Conservation (phyloP, 2,329 filamentous ascomycete genomes). For the Cryphonectria radicalis region DNA sequence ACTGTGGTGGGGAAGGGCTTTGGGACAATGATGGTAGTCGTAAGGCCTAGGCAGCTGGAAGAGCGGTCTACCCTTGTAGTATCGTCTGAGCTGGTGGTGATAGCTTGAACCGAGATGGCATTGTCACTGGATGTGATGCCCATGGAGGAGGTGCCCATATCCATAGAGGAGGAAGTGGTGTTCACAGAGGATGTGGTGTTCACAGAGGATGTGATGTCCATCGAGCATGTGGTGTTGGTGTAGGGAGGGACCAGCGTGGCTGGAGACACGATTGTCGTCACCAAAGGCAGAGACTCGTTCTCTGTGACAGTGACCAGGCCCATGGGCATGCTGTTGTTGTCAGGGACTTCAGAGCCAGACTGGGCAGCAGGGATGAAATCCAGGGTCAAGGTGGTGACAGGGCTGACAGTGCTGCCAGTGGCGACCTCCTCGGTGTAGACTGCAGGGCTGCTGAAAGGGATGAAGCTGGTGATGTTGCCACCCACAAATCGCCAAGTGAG, state of each 20-base stretch:
- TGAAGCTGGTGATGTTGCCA: neutral
- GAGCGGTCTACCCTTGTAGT: neutral
- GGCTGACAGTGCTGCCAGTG: neutral
- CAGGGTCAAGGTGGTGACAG: neutral
- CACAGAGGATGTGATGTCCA: neutral
- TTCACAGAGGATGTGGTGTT: neutral
- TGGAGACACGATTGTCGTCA: neutral
- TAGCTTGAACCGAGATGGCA: neutral
- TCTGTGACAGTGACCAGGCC: neutral
- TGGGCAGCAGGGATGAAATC: neutral
- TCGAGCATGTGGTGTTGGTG: neutral
- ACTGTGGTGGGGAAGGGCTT: neutral
- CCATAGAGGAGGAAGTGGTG: neutral
- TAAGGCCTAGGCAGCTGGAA: neutral
- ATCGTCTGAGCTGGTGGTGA: neutral
- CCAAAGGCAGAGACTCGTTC: neutral
- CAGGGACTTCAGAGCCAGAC: neutral
- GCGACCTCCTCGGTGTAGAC: neutral
- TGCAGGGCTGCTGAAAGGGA: neutral
- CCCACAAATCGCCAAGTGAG: neutral
- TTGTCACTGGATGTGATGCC: neutral
- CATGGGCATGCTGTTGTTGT: neutral
- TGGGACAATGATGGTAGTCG: neutral
- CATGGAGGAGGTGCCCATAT: neutral
- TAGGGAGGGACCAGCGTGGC: neutral